Evolutionary conservation across 805 yeast species (phyloP).

Genomic region (Gaillardinia entomophila): DNA sequence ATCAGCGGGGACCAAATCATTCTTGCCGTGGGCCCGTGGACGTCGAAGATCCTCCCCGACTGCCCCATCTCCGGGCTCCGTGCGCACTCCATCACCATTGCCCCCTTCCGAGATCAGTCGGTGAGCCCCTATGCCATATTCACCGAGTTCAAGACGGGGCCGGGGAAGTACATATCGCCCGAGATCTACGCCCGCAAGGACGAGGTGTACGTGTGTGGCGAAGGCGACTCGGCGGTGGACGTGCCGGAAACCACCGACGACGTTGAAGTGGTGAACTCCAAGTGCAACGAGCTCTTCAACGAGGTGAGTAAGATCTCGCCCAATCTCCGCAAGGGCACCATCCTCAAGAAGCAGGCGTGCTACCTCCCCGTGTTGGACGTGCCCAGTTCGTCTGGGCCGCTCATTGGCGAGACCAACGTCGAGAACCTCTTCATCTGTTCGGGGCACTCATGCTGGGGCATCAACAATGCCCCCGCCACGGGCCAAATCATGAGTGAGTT

Average conservation of each 20-base stretch:
- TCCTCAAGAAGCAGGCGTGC: conserved; percentile 86
- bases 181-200: conserved; percentile 93
- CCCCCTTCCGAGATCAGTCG: conserved; percentile 62
- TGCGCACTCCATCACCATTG: conserved; percentile 90
- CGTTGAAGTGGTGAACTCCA: conserved; percentile 78
- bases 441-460: conserved; percentile 99
- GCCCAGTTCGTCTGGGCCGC: conserved; percentile 88
- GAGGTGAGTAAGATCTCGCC: conserved; percentile 75
- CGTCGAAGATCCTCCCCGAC: conserved; percentile 80
- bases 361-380: conserved; percentile 92
- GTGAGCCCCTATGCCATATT: conserved; percentile 94
- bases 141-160: conserved; percentile 79
- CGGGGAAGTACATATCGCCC: conserved; percentile 71
- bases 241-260: conserved; percentile 94
- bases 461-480: conserved; percentile 94
- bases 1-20: conserved; percentile 73
- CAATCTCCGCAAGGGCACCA: conserved; percentile 64
- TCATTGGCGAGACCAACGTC: conserved; percentile 91
- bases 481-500: conserved; percentile 91
- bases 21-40: conserved; percentile 94
- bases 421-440: conserved; percentile 72
- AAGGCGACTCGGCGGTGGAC: conserved; percentile 85
- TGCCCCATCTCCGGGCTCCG: conserved; percentile 93
- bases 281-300: conserved; percentile 81
- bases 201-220: conserved; percentile 96